Conservation (phyloP, 1,284 basidiomycete genomes). For the Retiboletus flavoniger region DNA sequence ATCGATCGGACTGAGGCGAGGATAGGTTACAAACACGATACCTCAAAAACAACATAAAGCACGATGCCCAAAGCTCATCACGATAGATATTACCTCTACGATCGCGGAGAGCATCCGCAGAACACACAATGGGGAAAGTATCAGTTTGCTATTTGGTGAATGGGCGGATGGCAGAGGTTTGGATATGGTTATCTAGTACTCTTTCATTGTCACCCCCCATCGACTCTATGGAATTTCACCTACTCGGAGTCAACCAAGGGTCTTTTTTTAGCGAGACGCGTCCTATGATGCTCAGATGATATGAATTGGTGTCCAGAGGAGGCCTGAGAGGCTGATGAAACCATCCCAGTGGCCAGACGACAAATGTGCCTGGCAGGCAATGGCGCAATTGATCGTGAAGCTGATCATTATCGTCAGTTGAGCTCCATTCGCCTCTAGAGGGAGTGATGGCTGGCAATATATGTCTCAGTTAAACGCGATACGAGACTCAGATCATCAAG, state of each 20-base stretch:
- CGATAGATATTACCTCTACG: conserved; percentile 86
- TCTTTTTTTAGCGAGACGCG: too few species aligned
- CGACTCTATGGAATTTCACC: background rate
- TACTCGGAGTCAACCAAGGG: background rate
- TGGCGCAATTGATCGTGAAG: background rate
- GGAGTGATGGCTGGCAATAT: background rate
- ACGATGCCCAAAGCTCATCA: conserved; percentile 61
- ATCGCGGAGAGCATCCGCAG: conserved; percentile 95
- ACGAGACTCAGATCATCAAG: too few species aligned
- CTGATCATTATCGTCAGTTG: background rate
- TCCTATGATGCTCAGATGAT: background rate
- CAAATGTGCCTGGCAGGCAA: background rate
- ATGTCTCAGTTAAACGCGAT: background rate
- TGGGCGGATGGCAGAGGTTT: conserved; percentile 57
- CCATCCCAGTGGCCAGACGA: background rate
- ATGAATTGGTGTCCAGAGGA: background rate
- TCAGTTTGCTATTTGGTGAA: conserved; percentile 78
- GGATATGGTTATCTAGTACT: conserved; percentile 34
- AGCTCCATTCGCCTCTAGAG: background rate
- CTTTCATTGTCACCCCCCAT: background rate
- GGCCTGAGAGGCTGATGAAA: background rate
- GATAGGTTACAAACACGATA: conserved; percentile 75
- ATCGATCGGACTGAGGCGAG: background rate
- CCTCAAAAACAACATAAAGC: conserved; percentile 60
- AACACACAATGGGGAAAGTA: conserved; percentile 95